These are phyloP conservation scores for Rhizophagus sp. DNA, from an alignment of 192 early-diverging fungal species.

Conservation along the genomic window DNA sequence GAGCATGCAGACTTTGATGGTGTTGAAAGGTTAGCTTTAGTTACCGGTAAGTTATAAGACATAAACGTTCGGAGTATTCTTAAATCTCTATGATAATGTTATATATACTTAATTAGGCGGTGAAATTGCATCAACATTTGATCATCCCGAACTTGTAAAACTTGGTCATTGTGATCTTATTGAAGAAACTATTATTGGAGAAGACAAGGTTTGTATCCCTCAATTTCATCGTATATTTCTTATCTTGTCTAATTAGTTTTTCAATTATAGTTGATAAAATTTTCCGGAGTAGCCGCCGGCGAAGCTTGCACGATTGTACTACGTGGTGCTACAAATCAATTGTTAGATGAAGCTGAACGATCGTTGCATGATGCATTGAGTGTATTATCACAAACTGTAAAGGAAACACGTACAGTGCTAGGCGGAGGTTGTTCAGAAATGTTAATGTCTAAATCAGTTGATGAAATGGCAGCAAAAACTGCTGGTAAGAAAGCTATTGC, in stretches of 20 bases:
- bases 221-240: neutral
- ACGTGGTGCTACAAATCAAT: slow-evolving; percentile 91
- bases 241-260: neutral
- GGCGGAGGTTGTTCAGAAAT: slow-evolving; percentile 98
- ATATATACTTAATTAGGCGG: slow-evolving; percentile 54
- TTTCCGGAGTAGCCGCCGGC: slow-evolving; percentile 91
- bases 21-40: slow-evolving; percentile 93
- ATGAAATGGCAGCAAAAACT: slow-evolving; percentile 87
- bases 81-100: neutral
- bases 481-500: slow-evolving; percentile 96
- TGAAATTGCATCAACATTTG: slow-evolving; percentile 98
- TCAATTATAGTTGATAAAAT: slow-evolving; percentile 81
- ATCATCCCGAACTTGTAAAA: slow-evolving; percentile 94
- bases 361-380: slow-evolving; percentile 96
- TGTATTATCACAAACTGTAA: slow-evolving; percentile 93
- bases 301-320: slow-evolving; percentile 98
- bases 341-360: slow-evolving; percentile 97
- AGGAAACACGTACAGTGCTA: slow-evolving; percentile 89
- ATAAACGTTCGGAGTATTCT: neutral
- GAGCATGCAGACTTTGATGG: slow-evolving; percentile 99
- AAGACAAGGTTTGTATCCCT: slow-evolving; percentile 64
- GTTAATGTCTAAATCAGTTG: slow-evolving; percentile 97
- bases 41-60: slow-evolving; percentile 60
- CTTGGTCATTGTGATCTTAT: slow-evolving; percentile 95
- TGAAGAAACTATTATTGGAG: slow-evolving; percentile 98